Evolutionary conservation across 306 rosid genomes (phyloP), one percentile per base, ranked within the genome.

Genomic region (Trifolium subterraneum): DNA sequence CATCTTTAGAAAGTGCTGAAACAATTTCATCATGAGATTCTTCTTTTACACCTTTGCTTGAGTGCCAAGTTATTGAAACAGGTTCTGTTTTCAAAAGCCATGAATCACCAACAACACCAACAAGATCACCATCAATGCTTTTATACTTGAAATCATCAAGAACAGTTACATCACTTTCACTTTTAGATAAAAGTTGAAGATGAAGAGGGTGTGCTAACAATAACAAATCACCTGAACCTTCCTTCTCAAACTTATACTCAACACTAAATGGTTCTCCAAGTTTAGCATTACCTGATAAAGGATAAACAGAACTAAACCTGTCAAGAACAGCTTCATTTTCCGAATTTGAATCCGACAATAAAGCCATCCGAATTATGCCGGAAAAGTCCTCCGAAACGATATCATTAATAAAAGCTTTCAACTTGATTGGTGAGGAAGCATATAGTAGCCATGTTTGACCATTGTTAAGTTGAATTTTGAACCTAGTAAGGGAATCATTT

Each of bases 171-270:
- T 82, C 58, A 73, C 60, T 67, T 13, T 50, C 92, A 2, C 62
- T 72, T 5, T 59, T 13, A 11, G 83, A 22, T 4, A 93, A 35
- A 14, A 93, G 87, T 22, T 79, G 64, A 47, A 89, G 79, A 84
- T 93, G 98, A 3, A 93, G 87, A 77, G 97, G 98, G 79, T 93
- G 98, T 6, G 97, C 97, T 9, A 93, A 80, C 73, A 93, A 73
- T 12, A 91, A 70, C 87, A 93, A 77, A 61, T 89, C 92, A 0
- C 90, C 96, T 68, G 85, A 85, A 0, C 94, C 97, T 41, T 74
- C 82, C 85, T 89, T 93, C 72, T 87, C 90, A 93, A 93, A 93
- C 68, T 79, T 87, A 39, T 93, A 93, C 58, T 87, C 90, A 80
- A 91, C 73, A 59, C 12, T 3, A 51, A 83, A 93, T 3, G 91